phyloP scores from a whole-genome alignment of 495 filamentous ascomycete species.

The Annulohypoxylon maeteangense region DNA sequence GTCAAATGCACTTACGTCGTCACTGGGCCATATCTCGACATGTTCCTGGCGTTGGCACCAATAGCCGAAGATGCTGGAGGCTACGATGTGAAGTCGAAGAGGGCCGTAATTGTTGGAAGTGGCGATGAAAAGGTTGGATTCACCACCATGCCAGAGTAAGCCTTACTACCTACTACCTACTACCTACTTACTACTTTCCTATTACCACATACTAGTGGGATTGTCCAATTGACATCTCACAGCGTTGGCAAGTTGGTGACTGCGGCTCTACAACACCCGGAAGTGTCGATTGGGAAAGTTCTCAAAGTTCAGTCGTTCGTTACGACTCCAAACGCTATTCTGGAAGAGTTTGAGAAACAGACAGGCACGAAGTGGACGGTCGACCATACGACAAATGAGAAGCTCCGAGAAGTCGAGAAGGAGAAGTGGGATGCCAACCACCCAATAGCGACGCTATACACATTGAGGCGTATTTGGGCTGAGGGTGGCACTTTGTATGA shows the following conservation, averaged over 20 bases:
- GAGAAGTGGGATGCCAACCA: slow-evolving; percentile 64
- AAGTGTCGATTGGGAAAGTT: slow-evolving; percentile 62
- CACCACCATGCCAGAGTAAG: slow-evolving; percentile 75
- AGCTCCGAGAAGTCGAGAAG: slow-evolving; percentile 63
- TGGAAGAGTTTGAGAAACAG: slow-evolving; percentile 73
- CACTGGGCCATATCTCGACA: slow-evolving; percentile 76
- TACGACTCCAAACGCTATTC: slow-evolving; percentile 68
- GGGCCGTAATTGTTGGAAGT: slow-evolving; percentile 67
- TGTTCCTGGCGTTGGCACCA: slow-evolving; percentile 62
- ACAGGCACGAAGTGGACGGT: slow-evolving; percentile 67
- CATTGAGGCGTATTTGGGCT: slow-evolving; percentile 74
- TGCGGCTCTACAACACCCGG: slow-evolving; percentile 65
- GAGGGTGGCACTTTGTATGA: slow-evolving; percentile 77
- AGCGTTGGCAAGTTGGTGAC: slow-evolving; percentile 75
- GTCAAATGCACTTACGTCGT: slow-evolving; percentile 75
- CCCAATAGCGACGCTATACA: slow-evolving; percentile 65
- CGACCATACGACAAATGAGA: slow-evolving; percentile 61
- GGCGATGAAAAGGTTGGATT: slow-evolving; percentile 68
- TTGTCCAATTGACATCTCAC: slow-evolving; percentile 17
- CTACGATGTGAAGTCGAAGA: slow-evolving; percentile 65
- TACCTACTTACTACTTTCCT: too few relatives aligned
- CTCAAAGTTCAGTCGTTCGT: slow-evolving; percentile 78
- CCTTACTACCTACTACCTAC: slow-evolving; percentile 39
- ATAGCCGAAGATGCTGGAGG: slow-evolving; percentile 56
- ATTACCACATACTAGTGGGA: neutral